Evolutionary conservation across 805 yeast genomes (phyloP), one percentile per base, ranked within the genome.

Genomic region (Geotrichum ghanense): DNA sequence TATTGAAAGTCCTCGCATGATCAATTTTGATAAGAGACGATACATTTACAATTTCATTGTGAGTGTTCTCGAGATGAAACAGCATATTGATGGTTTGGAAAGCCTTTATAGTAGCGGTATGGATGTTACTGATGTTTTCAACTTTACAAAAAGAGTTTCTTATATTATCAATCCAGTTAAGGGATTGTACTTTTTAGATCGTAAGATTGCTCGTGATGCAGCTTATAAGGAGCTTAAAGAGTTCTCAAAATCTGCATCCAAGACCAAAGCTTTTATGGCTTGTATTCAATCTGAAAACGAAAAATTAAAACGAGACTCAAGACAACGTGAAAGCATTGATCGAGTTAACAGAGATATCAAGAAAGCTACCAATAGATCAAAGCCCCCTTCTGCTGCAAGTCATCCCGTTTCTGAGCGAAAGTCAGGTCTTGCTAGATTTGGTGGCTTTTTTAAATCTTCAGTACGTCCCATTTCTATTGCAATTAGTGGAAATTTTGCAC

Each of bases 11-110:
- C 72, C 81, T 1, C 69, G 72, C 26, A 66, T 82, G 50, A 77
- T 89, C 55, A 89, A 90, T 58, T 90, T 89, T 63, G 95, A 87
- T 63, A 90, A 90, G 65, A 73, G 82, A 50, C 71, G 90, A 45
- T 82, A 78, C 61, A 75, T 76, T 3, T 77, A 75, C 63, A 78
- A 81, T 56, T 68, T 81, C 50, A 67, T 82, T 27, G 66, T 76
- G 20, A 78, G 78, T 51, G 69, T 79, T 16, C 52, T 70, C 41
- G 76, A 71, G 47, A 59, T 76, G 63, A 61, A 66, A 42, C 44
- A 27, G 45, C 53, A 53, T 26, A 45, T 26, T 20, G 60, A 52
- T 31, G 49, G 53, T 12, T 48, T 41, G 21, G 52, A 43, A 14
- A 44, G 42, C 12, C 34, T 26, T 7, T 51, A 49, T n/a, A 52